Conservation (phyloP, 1,139 yeast genomes). For the Kodamaea sp. region DNA sequence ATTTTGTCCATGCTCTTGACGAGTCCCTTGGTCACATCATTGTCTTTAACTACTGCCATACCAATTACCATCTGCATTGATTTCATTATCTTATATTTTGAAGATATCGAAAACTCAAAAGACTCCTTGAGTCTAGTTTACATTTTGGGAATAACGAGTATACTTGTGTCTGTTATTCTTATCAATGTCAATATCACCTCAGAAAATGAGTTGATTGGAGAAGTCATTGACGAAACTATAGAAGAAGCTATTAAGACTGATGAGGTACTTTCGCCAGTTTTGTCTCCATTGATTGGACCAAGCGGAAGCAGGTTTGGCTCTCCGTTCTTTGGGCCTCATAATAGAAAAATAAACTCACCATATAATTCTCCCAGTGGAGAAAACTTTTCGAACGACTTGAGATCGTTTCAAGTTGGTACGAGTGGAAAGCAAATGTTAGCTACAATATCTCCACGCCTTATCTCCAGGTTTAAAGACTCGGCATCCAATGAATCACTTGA, state of each 20-base stretch:
- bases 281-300: constrained; percentile 40
- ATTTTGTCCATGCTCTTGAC: constrained; percentile 54
- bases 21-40: constrained; percentile 54
- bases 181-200: constrained; percentile 46
- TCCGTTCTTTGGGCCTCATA: constrained; percentile 2
- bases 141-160: constrained; percentile 47
- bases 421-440: constrained; percentile 10
- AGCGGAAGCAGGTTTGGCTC: constrained; percentile 8
- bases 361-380: constrained; percentile 1
- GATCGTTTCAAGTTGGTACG: constrained; percentile 6
- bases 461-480: constrained; percentile 8
- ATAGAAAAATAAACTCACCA: constrained; percentile 1
- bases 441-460: constrained; percentile 14
- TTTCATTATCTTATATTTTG: constrained; percentile 31
- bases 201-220: constrained; percentile 48
- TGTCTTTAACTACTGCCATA: constrained; percentile 53
- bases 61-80: constrained; percentile 55
- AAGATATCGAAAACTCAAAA: constrained; percentile 17
- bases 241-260: constrained; percentile 50
- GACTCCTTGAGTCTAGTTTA: constrained; percentile 35
- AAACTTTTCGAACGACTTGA: too few relatives aligned
- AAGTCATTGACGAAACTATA: constrained; percentile 50
- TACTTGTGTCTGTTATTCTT: constrained; percentile 47
- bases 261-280: constrained; percentile 47
- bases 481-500: constrained; percentile 2